A percentile compares a stretch with the other conserved stretches of the same genome.
Conservation (phyloP, 1,284 basidiomycete species). For the Cryptococcus sp. region DNA sequence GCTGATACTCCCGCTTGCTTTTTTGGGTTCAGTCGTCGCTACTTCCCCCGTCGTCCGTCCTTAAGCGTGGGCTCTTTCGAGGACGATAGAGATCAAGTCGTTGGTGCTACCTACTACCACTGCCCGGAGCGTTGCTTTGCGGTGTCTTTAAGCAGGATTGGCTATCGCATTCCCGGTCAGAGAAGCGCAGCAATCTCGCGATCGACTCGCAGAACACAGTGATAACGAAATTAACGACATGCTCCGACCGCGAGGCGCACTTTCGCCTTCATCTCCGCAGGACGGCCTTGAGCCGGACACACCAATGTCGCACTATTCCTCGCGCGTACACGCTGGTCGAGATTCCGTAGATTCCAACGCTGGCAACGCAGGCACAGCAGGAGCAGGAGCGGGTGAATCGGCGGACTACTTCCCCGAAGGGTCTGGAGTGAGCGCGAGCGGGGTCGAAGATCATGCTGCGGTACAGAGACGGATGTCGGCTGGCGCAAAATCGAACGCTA, state of each 20-base stretch:
- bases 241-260: not conserved
- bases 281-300: slow-evolving; percentile 16
- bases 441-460: not conserved
- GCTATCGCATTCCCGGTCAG: too few relatives aligned
- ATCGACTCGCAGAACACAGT: too few relatives aligned
- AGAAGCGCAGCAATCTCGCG: too few relatives aligned
- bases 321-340: slow-evolving; percentile 9
- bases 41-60: too few relatives aligned
- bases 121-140: too few relatives aligned
- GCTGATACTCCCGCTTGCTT: too few relatives aligned
- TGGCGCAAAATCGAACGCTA: not conserved
- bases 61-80: too few relatives aligned
- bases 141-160: too few relatives aligned
- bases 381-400: not conserved
- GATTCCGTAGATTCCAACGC: not conserved
- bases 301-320: slow-evolving; percentile 19
- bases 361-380: not conserved
- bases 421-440: not conserved
- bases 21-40: too few relatives aligned
- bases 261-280: not conserved
- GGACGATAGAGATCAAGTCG: too few relatives aligned
- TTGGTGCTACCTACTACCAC: too few relatives aligned
- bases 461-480: not conserved
- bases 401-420: slow-evolving; percentile 1
- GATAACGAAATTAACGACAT: not conserved